A percentile compares a stretch with the other conserved stretches of the same genome.
Conservation (phyloP, 441 rosid genomes). For the Bruguiera hainesii region DNA sequence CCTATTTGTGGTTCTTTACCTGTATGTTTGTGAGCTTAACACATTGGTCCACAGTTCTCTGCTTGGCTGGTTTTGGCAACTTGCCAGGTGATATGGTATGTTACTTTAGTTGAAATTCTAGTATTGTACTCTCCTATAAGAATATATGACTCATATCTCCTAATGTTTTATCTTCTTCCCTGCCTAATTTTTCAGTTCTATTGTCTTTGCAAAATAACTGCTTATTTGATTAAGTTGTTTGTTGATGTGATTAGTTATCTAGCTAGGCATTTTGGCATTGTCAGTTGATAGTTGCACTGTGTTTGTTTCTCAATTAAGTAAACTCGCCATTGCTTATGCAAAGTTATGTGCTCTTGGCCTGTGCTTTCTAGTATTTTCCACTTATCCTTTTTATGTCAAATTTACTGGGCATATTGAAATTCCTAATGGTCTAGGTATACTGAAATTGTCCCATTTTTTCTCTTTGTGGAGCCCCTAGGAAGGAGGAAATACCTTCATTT, state of each 20-base stretch:
- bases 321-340: no score
- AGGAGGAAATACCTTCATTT: neutral
- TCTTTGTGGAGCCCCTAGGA: neutral
- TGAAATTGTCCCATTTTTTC: neutral
- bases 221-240: no score
- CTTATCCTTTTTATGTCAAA: neutral
- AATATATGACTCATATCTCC: neutral
- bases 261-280: no score
- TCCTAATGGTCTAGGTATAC: neutral
- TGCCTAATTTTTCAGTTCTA: neutral
- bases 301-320: no score
- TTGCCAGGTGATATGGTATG: constrained; percentile 97
- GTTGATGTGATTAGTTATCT: no score
- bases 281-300: no score
- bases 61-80: constrained; percentile 98
- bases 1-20: constrained; percentile 3
- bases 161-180: neutral
- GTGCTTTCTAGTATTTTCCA: neutral
- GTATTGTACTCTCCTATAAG: constrained; percentile 6
- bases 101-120: constrained; percentile 12
- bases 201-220: no score
- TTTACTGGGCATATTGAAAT: neutral
- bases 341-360: no score
- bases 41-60: constrained; percentile 51
- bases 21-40: constrained; percentile 36